phyloP scores from a whole-genome alignment of 441 rosid genomes.

The Cnidoscolus chayamansa region DNA sequence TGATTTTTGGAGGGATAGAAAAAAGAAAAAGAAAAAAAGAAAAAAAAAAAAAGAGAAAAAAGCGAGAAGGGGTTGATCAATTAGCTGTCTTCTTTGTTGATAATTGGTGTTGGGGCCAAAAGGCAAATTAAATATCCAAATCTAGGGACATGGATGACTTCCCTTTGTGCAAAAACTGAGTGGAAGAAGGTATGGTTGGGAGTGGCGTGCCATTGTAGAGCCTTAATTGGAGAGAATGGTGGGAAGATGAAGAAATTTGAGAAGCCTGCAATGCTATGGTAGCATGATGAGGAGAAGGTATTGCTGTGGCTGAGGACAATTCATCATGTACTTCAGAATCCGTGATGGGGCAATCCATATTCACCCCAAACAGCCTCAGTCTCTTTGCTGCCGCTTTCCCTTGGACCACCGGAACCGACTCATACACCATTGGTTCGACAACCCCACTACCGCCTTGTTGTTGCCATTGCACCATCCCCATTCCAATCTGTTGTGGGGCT shows the following conservation, averaged over 20 bases:
- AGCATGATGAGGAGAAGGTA: not conserved
- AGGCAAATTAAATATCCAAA: conserved; percentile 30
- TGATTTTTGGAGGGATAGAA: too few relatives aligned
- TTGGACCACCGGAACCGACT: conserved; percentile 55
- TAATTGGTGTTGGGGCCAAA: too few relatives aligned
- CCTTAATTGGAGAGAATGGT: conserved; percentile 32
- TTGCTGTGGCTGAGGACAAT: conserved; percentile 19
- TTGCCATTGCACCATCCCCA: conserved; percentile 34
- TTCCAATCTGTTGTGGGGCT: conserved; percentile 23
- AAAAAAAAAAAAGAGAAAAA: too few relatives aligned
- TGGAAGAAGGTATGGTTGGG: not conserved
- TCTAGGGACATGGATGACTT: conserved; percentile 48
- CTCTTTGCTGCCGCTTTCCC: conserved; percentile 48
- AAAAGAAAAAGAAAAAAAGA: too few relatives aligned
- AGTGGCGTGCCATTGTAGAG: conserved; percentile 37
- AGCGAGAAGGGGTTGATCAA: too few relatives aligned
- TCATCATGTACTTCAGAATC: conserved; percentile 36
- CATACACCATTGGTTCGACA: conserved; percentile 39
- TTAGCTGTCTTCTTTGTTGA: not conserved
- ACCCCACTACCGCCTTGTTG: conserved; percentile 14
- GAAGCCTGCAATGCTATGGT: not conserved
- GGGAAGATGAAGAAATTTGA: conserved; percentile 15
- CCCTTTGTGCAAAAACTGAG: conserved; percentile 40
- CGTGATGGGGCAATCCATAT: conserved; percentile 47
- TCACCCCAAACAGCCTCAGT: conserved; percentile 55